These are phyloP conservation scores for Didymella lethalis DNA, from an alignment of 2,329 filamentous ascomycete genomes.

Conservation along the genomic window DNA sequence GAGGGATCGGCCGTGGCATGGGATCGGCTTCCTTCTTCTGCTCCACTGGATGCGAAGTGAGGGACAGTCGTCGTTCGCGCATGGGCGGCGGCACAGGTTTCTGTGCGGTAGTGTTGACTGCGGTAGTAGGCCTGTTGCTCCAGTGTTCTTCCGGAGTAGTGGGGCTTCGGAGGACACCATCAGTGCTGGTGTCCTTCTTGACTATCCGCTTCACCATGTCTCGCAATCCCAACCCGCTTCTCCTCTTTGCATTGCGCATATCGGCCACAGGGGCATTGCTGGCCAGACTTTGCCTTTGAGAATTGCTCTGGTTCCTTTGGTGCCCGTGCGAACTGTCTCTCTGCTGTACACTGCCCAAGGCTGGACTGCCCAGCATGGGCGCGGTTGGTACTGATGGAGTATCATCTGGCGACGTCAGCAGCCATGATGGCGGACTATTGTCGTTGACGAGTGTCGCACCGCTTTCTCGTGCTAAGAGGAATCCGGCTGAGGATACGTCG, in stretches of 20 bases:
- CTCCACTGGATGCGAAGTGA: slow-evolving; percentile 3
- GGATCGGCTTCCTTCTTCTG: slow-evolving; percentile 2
- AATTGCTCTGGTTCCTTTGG: slow-evolving; percentile 25
- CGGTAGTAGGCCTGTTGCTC: slow-evolving; percentile 7
- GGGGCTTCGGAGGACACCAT: slow-evolving; percentile 7
- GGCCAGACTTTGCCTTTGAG: slow-evolving; percentile 29
- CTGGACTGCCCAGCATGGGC: slow-evolving; percentile 9
- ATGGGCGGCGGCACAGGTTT: slow-evolving; percentile 3
- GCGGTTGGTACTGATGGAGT: slow-evolving; percentile 18
- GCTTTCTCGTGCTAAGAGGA: slow-evolving; percentile 42
- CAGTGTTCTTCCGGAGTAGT: slow-evolving; percentile 8
- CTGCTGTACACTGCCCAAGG: slow-evolving; percentile 17
- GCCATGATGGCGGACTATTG: slow-evolving; percentile 23
- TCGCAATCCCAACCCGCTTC: slow-evolving; percentile 34
- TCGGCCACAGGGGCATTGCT: slow-evolving; percentile 36
- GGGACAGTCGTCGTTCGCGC: slow-evolving; percentile 4
- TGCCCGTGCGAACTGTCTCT: slow-evolving; percentile 4
- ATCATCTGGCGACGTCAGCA: slow-evolving; percentile 28
- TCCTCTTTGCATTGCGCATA: slow-evolving; percentile 24
- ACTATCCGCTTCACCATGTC: slow-evolving; percentile 42
- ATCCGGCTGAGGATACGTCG: slow-evolving; percentile 32
- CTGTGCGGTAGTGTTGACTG: slow-evolving; percentile 1
- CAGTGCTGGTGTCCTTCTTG: slow-evolving; percentile 30
- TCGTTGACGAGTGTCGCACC: slow-evolving; percentile 45
- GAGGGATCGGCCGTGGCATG: slow-evolving; percentile 16